Percentiles rank a stretch among this genome's conserved stretches.
Conservation (phyloP, 192 early-diverging fungal species). For the Podila verticillata region DNA sequence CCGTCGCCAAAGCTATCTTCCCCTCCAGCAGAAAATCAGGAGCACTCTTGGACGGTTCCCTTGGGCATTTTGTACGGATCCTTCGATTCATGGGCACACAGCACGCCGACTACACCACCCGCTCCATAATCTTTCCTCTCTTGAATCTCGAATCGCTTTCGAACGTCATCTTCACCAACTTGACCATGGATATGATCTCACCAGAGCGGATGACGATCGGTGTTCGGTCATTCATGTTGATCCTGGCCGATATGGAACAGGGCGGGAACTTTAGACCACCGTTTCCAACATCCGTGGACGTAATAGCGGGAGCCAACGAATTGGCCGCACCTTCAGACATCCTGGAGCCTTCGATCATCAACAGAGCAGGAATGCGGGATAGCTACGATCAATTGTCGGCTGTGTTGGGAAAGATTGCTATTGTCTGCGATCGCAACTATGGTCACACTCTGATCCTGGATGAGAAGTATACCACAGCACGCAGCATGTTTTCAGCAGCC, state of each 20-base stretch:
- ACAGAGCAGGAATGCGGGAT: constrained; percentile 71
- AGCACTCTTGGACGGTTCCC: constrained; percentile 67
- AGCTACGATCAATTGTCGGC: constrained; percentile 75
- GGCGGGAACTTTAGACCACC: constrained; percentile 48
- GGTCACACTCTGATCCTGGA: constrained; percentile 59
- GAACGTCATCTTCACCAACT: constrained; percentile 48
- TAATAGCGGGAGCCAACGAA: constrained; percentile 41
- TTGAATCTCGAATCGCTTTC: constrained; percentile 67
- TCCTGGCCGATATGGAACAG: constrained; percentile 79
- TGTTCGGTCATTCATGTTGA: constrained; percentile 74
- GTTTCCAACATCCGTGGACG: constrained; percentile 58
- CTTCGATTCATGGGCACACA: constrained; percentile 71
- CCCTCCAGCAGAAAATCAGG: constrained; percentile 66
- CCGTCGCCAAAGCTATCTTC: constrained; percentile 71
- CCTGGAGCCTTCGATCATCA: constrained; percentile 61
- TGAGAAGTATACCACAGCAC: constrained; percentile 55
- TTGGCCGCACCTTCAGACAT: constrained; percentile 48
- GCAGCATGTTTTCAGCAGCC: constrained; percentile 47
- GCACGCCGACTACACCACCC: constrained; percentile 73
- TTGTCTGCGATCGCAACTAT: constrained; percentile 68
- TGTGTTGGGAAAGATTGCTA: constrained; percentile 65
- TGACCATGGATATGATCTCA: constrained; percentile 59
- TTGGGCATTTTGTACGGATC: constrained; percentile 77
- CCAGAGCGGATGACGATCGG: constrained; percentile 83
- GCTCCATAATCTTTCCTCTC: constrained; percentile 71